Base-by-base conservation (phyloP, 1,284 basidiomycete genomes). In the Moniliella sp. region DNA sequence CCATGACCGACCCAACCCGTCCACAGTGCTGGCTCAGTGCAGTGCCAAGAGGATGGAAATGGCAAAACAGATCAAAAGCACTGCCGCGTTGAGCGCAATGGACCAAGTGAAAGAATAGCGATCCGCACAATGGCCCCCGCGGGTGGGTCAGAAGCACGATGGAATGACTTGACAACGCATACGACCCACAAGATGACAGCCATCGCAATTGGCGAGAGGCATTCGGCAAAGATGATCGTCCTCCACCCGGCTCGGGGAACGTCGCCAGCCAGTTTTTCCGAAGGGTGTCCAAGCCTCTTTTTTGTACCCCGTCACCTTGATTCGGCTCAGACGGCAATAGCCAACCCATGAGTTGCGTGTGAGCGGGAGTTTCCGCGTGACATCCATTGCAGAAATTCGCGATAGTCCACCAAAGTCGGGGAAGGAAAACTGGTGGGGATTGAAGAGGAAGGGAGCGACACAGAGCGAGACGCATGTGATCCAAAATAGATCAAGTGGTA, bases 21-120 rank as follows among this genome's bases (percentile, higher is more conserved):
- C 42, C 50, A 34, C 59, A 62, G 55, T 61, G 62, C 13, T 74
- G 71, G 61, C 83, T 78, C 45, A 93, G 68, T 66, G 84, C 74
- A 1, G 86, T 3, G 88, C 86, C 15, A 91, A 69, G 72, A 88
- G 79, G 40, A 94, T 64, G 36, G 83, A 86, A 43, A 83, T 64
- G 45, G 97, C 61, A 73, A 97, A 97, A 36, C 86, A 65, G n/a
- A 74, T 65, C 43, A 94, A 64, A 31, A 97, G 69, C 15, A 94
- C 64, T 0, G 76, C 79, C 13, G 81, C 82, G 60, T 97, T 97
- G 74, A 75, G 91, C 3, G 88, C 82, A 49, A 97, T 76, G 1
- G 88, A 4, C 88, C 91, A 12, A 97, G 65, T 5, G 88, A 73
- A 46, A 97, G 77, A 51, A 97, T 73, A 16, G 80, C 80, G 41